phyloP scores from a whole-genome alignment of 2,329 filamentous ascomycete species.

The Albifimbria verrucaria region DNA sequence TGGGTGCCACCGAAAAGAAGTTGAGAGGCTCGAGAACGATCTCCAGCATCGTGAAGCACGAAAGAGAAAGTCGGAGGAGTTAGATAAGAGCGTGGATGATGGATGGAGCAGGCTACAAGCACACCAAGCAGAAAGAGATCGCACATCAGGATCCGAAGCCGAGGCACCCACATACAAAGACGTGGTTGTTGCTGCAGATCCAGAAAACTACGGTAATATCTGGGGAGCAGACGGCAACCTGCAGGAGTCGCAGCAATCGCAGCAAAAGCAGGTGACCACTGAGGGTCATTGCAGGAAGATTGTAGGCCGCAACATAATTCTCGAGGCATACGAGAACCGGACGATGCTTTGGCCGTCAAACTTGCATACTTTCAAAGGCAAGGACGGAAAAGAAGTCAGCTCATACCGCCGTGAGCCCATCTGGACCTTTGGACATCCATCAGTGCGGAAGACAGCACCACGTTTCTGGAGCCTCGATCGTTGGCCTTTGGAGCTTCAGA shows the following conservation, averaged over 20 bases:
- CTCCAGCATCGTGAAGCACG: conserved; percentile 7
- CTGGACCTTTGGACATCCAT: conserved; percentile 27
- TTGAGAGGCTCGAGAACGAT: conserved; percentile 7
- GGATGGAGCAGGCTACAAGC: no score
- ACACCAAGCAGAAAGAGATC: no score
- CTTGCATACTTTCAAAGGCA: conserved; percentile 15
- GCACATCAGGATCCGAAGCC: neutral
- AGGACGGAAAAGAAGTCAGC: conserved; percentile 10
- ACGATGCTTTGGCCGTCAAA: conserved; percentile 39
- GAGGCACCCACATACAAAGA: neutral
- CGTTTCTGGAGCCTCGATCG: conserved; percentile 43
- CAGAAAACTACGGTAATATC: neutral
- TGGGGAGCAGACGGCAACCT: conserved; percentile 4
- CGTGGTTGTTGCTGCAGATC: neutral
- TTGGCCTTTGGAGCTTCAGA: conserved; percentile 44
- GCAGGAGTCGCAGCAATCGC: neutral
- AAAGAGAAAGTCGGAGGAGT: conserved; percentile 7
- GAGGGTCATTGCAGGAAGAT: conserved; percentile 15
- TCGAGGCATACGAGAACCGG: conserved; percentile 40
- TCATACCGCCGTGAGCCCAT: conserved; percentile 24
- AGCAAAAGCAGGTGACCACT: conserved; percentile 9
- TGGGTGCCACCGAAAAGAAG: conserved; percentile 4
- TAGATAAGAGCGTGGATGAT: neutral
- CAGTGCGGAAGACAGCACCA: conserved; percentile 10
- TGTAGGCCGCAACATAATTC: conserved; percentile 37